Base-by-base conservation (phyloP, 495 filamentous ascomycete species). In the Bryoglossum gracile region DNA sequence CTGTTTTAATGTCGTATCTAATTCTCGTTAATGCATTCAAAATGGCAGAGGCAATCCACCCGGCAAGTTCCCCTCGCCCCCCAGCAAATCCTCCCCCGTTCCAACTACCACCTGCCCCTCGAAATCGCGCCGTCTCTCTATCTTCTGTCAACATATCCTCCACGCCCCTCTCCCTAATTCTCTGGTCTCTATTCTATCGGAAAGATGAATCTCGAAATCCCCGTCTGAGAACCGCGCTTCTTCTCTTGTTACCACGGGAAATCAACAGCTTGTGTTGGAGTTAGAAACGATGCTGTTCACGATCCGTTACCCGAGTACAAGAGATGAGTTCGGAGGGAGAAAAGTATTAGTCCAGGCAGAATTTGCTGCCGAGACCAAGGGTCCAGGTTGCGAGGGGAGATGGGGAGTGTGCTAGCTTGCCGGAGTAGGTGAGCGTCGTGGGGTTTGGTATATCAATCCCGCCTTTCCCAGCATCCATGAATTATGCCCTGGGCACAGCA, bases 231-330 rank as follows among this genome's bases (percentile, higher is more conserved):
- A 45, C 73, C 58, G 41, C 67, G 56, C 16, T 44, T 57, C 13
- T 68, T 73, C 44, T 65, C 65, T 8, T 61, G n/a, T 59, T 44
- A 72, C 72, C 42, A 70, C 70, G 48, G 62, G 65, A 30, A 59
- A 69, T 46, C 56, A 62, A 35, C 55, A 54, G 26, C 62, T 62
- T 47, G 64, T 68, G 19, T 58, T 74, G 9, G 63, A 65, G 30
- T 59, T 80, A 26, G 65, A 80, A 18, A 86, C 83, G 0, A 70
- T 86, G 43, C 74, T 79, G 28, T 82, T 83, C 55, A 68, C 80
- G 0, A 62, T 84, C 8, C 87, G 77, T 61, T 87, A 87, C 55
- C 83, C 84, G 2, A 75, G 41, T 39, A 42, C 4, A 37, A 1
- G 54, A 45, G 5, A 14, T 26, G 26, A 19, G 33, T 23, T 50